Percentiles rank a stretch among this genome's conserved stretches.
Evolutionary conservation across 352 stramenopile genomes (phyloP).

Genomic region (Elongisporangium undulatum): DNA sequence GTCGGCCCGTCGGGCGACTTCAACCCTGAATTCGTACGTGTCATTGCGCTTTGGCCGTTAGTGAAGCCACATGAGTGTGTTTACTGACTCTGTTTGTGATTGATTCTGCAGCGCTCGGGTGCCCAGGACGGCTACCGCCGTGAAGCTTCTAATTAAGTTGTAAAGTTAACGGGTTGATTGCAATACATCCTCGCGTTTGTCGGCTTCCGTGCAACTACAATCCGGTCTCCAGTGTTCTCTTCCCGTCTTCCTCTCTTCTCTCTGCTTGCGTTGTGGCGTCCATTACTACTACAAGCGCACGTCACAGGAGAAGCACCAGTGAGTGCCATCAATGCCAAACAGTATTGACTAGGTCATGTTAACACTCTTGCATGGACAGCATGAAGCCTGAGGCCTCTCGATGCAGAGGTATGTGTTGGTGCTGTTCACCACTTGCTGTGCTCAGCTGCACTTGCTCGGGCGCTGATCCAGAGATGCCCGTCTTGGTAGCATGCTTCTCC

Average conservation of each 20-base stretch:
- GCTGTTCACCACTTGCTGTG: neutral
- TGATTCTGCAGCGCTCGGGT: conserved; percentile 41
- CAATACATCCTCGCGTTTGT: conserved; percentile 77
- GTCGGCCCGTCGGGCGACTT: conserved; percentile 86
- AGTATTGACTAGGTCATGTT: no score
- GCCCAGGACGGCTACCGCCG: conserved; percentile 86
- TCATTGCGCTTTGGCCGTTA: conserved; percentile 1
- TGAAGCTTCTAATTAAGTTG: conserved; percentile 79
- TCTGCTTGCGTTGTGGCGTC: no score
- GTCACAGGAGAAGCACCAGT: no score
- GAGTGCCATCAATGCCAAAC: no score
- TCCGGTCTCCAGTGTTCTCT: conserved; percentile 1
- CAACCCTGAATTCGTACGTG: conserved; percentile 85
- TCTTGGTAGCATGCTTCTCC: conserved; percentile 14
- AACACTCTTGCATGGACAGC: neutral
- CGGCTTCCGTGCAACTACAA: conserved; percentile 27
- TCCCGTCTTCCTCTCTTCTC: neutral
- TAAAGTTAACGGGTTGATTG: conserved; percentile 28
- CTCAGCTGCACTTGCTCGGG: neutral
- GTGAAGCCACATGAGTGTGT: conserved; percentile 3
- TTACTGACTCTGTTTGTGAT: conserved; percentile 4
- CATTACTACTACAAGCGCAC: no score
- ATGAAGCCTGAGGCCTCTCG: neutral
- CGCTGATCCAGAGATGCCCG: neutral
- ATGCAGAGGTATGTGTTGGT: neutral